Percentiles rank a stretch among this genome's conserved stretches.
Evolutionary conservation across 2,329 filamentous ascomycete genomes (phyloP).

Genomic region (Pseudogymnoascus sp.): DNA sequence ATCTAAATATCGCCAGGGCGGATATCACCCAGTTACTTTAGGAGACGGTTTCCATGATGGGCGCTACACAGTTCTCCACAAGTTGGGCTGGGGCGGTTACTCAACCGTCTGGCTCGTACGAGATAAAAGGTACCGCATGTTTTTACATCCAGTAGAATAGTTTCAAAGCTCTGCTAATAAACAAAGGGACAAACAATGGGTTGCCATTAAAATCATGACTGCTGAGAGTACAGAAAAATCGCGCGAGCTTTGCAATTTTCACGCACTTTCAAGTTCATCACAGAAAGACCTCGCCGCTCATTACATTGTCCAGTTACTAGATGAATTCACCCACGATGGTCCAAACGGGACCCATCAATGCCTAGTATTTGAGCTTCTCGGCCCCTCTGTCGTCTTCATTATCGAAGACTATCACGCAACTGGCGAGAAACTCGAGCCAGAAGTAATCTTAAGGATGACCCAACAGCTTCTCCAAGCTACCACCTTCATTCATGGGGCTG

Average conservation of each 20-base stretch:
- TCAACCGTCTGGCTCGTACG: constrained; percentile 39
- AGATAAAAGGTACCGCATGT: constrained; percentile 17
- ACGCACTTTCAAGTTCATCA: background rate
- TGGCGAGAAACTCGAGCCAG: constrained; percentile 19
- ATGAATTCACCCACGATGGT: constrained; percentile 26
- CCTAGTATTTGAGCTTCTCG: constrained; percentile 29
- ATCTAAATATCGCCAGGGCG: constrained; percentile 28
- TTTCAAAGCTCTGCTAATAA: background rate
- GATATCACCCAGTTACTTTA: constrained; percentile 35
- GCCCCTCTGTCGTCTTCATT: constrained; percentile 23
- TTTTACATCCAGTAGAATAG: background rate
- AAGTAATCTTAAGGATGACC: constrained; percentile 23
- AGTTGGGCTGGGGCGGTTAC: constrained; percentile 37
- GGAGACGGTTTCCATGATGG: constrained; percentile 33
- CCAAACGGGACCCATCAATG: constrained; percentile 30
- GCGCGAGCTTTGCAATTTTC: background rate
- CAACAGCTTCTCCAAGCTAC: constrained; percentile 24
- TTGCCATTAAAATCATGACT: constrained; percentile 10
- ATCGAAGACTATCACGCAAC: constrained; percentile 18
- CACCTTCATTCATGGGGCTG: constrained; percentile 22
- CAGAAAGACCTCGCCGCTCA: constrained; percentile 15
- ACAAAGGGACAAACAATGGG: constrained; percentile 4
- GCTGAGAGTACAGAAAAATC: background rate
- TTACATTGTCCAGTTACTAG: constrained; percentile 24
- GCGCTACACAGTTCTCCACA: constrained; percentile 37